Evolutionary conservation across 805 yeast species (phyloP).

Genomic region (Ogataea populi-albae): DNA sequence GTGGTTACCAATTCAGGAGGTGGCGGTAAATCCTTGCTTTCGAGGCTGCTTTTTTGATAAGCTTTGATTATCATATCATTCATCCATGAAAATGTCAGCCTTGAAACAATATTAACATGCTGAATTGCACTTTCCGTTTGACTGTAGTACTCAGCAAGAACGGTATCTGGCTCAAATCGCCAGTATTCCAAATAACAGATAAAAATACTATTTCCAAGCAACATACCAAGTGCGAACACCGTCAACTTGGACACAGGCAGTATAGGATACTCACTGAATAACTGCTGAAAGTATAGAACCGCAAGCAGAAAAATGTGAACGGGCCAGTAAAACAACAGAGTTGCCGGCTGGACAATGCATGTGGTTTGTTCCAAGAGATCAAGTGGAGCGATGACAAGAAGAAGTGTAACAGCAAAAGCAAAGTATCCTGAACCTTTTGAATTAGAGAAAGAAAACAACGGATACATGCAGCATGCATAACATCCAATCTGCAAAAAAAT

Average conservation of each 20-base stretch:
- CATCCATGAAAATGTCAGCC: constrained; percentile 89
- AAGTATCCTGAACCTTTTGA: constrained; percentile 13
- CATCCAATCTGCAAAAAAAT: constrained; percentile 9
- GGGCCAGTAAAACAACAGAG: constrained; percentile 43
- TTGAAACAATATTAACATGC: constrained; percentile 63
- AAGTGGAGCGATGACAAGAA: constrained; percentile 38
- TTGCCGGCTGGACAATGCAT: constrained; percentile 36
- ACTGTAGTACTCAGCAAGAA: constrained; percentile 34
- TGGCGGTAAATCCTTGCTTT: constrained; percentile 40
- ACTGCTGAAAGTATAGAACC: constrained; percentile 23
- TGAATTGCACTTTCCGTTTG: constrained; percentile 27
- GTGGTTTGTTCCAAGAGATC: constrained; percentile 43
- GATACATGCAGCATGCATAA: constrained; percentile 8
- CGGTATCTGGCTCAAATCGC: constrained; percentile 37
- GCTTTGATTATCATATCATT: constrained; percentile 78
- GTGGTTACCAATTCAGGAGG: constrained; percentile 40
- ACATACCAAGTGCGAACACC: constrained; percentile 26
- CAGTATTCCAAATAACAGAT: constrained; percentile 40
- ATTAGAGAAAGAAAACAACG: constrained; percentile 2
- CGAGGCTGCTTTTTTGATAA: constrained; percentile 31
- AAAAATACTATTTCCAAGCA: constrained; percentile 30
- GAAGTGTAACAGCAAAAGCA: constrained; percentile 11
- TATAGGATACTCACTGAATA: constrained; percentile 28
- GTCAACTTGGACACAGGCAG: constrained; percentile 11
- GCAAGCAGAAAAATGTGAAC: constrained; percentile 16